These are phyloP conservation scores for Lasiosphaeria ovina DNA, from an alignment of 495 filamentous ascomycete species.

Conservation along the genomic window DNA sequence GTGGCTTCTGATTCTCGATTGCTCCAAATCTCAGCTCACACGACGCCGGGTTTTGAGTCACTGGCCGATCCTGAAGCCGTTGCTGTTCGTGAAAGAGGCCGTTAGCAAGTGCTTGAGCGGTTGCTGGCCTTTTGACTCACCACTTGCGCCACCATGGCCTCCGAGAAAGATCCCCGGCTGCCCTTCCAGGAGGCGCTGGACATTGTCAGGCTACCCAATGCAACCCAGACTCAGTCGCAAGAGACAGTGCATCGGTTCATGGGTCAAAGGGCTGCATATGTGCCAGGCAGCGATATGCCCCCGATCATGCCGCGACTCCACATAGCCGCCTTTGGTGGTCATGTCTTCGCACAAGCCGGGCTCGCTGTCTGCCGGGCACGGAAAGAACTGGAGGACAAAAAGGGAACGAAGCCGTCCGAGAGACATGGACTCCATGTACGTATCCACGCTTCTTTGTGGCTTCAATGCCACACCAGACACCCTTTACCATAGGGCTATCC, in stretches of 20 bases:
- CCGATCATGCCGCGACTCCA: conserved; percentile 11
- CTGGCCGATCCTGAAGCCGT: no score
- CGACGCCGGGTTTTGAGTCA: no score
- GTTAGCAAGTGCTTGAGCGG: background rate
- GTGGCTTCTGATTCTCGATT: no score
- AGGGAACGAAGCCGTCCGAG: conserved; percentile 15
- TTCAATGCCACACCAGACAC: background rate
- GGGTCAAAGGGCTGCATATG: conserved; percentile 34
- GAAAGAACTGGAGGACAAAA: conserved; percentile 37
- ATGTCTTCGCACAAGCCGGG: conserved; percentile 66
- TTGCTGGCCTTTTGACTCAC: background rate
- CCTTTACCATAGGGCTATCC: background rate
- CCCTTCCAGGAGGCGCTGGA: conserved; percentile 40
- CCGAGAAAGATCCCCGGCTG: conserved; percentile 23
- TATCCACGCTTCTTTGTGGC: background rate
- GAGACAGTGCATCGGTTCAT: conserved; percentile 36
- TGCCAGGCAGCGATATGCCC: conserved; percentile 12
- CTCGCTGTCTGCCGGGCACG: conserved; percentile 57
- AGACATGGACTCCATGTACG: conserved; percentile 60
- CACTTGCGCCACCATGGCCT: conserved; percentile 8
- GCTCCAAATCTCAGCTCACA: no score
- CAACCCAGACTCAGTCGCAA: conserved; percentile 3
- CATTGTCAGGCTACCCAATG: conserved; percentile 33
- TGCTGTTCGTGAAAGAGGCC: background rate
- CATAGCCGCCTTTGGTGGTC: conserved; percentile 56